Evolutionary conservation across 345 rosid species (phyloP).

Genomic region (Citrus australasica): DNA sequence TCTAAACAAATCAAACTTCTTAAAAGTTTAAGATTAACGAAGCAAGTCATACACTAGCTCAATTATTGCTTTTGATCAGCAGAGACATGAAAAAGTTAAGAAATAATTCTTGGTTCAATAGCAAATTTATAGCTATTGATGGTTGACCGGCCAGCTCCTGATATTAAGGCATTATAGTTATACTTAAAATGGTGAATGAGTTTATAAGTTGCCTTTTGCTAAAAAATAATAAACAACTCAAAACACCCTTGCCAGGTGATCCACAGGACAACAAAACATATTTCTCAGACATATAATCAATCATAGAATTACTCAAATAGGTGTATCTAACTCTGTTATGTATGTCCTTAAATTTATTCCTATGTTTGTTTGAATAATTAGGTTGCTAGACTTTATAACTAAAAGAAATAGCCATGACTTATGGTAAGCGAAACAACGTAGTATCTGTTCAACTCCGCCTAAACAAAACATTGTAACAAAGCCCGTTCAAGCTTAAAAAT

Average conservation of each 20-base stretch:
- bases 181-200: neutral
- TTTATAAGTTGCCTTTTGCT: neutral
- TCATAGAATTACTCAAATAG: neutral
- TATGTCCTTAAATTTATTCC: neutral
- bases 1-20: neutral
- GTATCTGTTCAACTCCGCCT: neutral
- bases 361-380: neutral
- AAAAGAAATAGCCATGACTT: neutral
- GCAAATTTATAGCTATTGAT: neutral
- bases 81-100: neutral
- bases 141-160: neutral
- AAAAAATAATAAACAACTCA: neutral
- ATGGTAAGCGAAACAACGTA: neutral
- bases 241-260: neutral
- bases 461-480: neutral
- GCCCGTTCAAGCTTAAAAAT: neutral
- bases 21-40: neutral
- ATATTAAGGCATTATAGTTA: neutral
- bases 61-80: neutral
- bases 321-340: neutral
- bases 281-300: neutral
- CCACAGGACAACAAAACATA: neutral
- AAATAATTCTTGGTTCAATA: neutral
- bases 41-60: conserved; percentile 1
- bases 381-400: neutral